Base-by-base conservation (phyloP, 2,329 filamentous ascomycete genomes). In the Pestalotiopsis sp. region DNA sequence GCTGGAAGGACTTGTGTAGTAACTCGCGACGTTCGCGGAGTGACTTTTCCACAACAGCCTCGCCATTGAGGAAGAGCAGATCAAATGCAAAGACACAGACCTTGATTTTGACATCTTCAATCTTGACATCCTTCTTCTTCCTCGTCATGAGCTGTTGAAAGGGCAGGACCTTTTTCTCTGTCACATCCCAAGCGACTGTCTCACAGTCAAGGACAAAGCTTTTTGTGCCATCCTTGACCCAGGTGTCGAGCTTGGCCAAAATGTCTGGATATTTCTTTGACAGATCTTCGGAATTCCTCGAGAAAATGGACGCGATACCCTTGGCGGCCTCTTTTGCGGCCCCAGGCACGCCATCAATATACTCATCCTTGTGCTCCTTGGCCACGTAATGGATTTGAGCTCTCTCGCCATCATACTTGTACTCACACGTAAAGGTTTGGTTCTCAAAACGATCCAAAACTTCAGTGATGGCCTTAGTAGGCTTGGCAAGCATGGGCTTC, bases 191-290 rank as follows among this genome's bases (percentile, higher is more conserved):
- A 0, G 93, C 96, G 13, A 98, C 96, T 0, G 95, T 97, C 83
- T 99, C 96, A 78, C 96, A 99, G 79, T 99, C 96, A n/a, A 99
- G 85, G 14, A 99, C 96, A 77, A 99, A 99, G 78, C 94, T 97
- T 81, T 93, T 93, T 12, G 96, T 97, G 38, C 91, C 93, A 2
- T 90, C 84, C 78, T 97, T 97, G 74, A 99, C 91, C 96, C 96
- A 99, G 0, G 88, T 91, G 49, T 93, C 87, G 13, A 99, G 87
- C 79, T 97, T 97, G 25, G 88, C 91, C 40, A 99, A 88, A 66
- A 99, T 94, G 81, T 99, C 96, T 0, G 96, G 96, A 77, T 99
- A 99, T 78, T 99, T 99, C 81, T 96, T 97, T 9, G 94, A 98
- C 63, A 99, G 80, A 75, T 99, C 95, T 82, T 99, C 96, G 0